phyloP scores from a whole-genome alignment of 208 protist genomes.

The Leptomonas pyrrhocoris region DNA sequence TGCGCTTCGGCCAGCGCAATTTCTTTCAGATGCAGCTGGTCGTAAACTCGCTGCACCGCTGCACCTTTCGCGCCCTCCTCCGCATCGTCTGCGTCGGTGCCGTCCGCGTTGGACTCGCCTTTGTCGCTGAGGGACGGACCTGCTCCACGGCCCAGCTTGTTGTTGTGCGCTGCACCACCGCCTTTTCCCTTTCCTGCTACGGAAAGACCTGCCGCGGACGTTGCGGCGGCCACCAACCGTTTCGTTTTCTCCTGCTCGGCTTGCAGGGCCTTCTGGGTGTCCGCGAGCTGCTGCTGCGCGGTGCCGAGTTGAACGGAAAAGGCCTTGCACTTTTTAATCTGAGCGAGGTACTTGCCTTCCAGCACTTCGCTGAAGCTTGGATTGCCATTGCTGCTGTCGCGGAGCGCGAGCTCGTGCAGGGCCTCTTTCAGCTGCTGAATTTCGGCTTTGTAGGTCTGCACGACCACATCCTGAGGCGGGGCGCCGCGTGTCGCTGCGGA shows the following conservation, averaged over 20 bases:
- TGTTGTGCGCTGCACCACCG: not conserved
- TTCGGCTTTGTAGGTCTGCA: conserved; percentile 39
- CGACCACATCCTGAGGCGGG: not conserved
- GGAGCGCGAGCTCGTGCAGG: conserved; percentile 23
- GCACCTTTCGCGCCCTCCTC: not conserved
- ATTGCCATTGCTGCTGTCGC: conserved; percentile 20
- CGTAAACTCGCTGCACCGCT: conserved; percentile 51
- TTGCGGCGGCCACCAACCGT: conserved; percentile 21
- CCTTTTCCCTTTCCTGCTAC: too few species aligned
- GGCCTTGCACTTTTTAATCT: conserved; percentile 45
- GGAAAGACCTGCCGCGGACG: conserved; percentile 2
- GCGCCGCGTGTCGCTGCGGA: conserved; percentile 4
- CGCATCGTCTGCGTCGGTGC: not conserved
- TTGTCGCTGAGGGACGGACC: not conserved
- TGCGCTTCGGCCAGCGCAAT: conserved; percentile 55
- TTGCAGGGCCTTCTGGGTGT: conserved; percentile 41
- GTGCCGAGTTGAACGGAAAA: conserved; percentile 58
- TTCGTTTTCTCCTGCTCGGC: conserved; percentile 42
- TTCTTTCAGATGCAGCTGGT: conserved; percentile 54
- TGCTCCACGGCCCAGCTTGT: not conserved
- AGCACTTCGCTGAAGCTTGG: conserved; percentile 36
- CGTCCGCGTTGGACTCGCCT: not conserved
- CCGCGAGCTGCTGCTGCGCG: conserved; percentile 21
- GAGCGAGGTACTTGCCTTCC: conserved; percentile 70
- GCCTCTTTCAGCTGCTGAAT: conserved; percentile 37